phyloP scores from a whole-genome alignment of 73 alveolate species.

The Symbiodinium pilosum region DNA sequence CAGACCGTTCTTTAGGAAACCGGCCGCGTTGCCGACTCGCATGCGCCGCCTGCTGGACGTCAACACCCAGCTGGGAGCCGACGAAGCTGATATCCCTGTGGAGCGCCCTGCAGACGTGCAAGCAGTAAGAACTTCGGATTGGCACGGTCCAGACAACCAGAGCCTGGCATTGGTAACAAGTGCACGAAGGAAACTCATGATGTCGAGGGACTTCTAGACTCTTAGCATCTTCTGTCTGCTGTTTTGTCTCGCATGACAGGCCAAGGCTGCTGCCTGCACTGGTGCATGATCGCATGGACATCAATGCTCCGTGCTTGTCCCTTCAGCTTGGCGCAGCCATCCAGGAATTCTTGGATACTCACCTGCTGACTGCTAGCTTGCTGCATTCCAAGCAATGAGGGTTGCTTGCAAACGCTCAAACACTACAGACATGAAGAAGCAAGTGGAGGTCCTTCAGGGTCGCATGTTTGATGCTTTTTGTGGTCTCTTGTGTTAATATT shows the following conservation, averaged over 20 bases:
- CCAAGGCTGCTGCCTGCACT: conserved; percentile 69
- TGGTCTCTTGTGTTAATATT: too few relatives aligned
- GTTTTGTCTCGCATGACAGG: too few relatives aligned
- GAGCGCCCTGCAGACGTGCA: conserved; percentile 39
- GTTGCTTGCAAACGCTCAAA: too few relatives aligned
- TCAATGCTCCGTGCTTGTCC: conserved; percentile 71
- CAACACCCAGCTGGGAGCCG: conserved; percentile 61
- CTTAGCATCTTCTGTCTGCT: too few relatives aligned
- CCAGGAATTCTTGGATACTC: conserved; percentile 69
- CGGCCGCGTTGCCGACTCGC: not conserved
- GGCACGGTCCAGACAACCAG: not conserved
- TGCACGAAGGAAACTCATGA: not conserved
- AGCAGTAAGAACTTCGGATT: not conserved
- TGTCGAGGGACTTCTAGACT: not conserved
- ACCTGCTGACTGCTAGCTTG: too few relatives aligned
- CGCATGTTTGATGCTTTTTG: too few relatives aligned
- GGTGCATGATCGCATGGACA: conserved; percentile 85
- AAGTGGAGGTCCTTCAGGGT: too few relatives aligned
- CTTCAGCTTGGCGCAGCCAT: conserved; percentile 75
- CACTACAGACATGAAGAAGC: too few relatives aligned
- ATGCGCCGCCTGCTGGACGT: conserved; percentile 34
- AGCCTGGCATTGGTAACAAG: not conserved
- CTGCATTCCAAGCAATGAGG: too few relatives aligned
- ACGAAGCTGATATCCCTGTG: conserved; percentile 58
- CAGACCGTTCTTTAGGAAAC: too few relatives aligned